These are phyloP conservation scores for Penicillium sclerotigenum DNA, from an alignment of 2,329 filamentous ascomycete species.

Conservation along the genomic window DNA sequence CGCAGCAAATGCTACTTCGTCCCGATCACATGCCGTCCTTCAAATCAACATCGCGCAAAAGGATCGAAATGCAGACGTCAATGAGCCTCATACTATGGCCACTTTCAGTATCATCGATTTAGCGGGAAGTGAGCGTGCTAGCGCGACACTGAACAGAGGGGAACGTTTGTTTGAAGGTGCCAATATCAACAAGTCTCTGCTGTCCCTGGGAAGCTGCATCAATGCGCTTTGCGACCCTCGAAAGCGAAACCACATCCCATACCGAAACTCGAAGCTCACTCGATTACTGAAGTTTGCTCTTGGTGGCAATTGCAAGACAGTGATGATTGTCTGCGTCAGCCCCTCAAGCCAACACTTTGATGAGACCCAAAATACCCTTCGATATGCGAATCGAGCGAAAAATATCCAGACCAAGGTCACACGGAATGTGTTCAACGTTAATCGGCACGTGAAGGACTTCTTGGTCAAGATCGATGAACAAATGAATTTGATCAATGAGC, in stretches of 20 bases:
- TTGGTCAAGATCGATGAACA: conserved; percentile 99
- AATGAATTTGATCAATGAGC: conserved; percentile 91
- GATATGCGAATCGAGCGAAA: conserved; percentile 96
- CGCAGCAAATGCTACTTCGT: conserved; percentile 95
- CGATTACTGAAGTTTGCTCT: conserved; percentile 94
- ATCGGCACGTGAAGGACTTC: conserved; percentile 98
- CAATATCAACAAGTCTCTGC: conserved; percentile 98
- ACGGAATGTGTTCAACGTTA: conserved; percentile 98
- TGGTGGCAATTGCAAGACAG: conserved; percentile 95
- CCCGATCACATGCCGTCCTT: conserved; percentile 91
- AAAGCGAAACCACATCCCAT: conserved; percentile 90
- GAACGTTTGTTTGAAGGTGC: conserved; percentile 89
- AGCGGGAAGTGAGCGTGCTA: conserved; percentile 91
- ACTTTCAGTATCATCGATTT: conserved; percentile 97
- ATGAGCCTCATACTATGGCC: conserved; percentile 96
- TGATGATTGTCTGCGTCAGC: conserved; percentile 99
- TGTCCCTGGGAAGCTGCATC: conserved; percentile 94
- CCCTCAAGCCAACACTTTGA: conserved; percentile 96
- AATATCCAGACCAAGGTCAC: conserved; percentile 99
- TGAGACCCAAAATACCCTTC: conserved; percentile 95
- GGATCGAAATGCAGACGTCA: conserved; percentile 85
- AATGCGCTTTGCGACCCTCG: conserved; percentile 93
- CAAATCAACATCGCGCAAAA: conserved; percentile 96
- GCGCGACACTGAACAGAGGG: conserved; percentile 92
- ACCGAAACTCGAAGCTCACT: conserved; percentile 96